Evolutionary conservation across 208 protist genomes (phyloP), one percentile per base, ranked within the genome.

Genomic region (Acanthamoeba lenticulata): DNA sequence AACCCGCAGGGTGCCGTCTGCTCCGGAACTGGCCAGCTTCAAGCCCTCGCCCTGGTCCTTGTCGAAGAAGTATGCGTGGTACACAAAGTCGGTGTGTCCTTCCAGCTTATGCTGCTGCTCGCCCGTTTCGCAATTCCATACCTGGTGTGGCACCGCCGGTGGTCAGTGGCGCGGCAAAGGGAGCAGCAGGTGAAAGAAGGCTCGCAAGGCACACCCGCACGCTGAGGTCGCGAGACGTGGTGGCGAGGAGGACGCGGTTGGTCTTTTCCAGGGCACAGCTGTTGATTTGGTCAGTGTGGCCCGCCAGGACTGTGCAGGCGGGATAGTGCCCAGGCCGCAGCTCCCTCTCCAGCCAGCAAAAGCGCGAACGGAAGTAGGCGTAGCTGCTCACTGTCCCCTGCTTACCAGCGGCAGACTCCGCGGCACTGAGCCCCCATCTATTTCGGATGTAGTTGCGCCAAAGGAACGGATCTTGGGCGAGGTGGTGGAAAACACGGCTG

Each of bases 41-140:
- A 38, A 27, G 11, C 32, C n/a, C 34, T 32, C 65, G 9, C 19
- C 34, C n/a, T 40, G 11, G 19, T 74, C 11, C 47, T 52, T 52
- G 9, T 74, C 65, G 19, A 74, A 74, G 65, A 74, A 74, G 65
- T 19, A 74, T 5, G 65, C 65, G 34, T 74, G 65, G 65, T 74
- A 74, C n/a, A 74, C 65, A 74, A 74, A 74, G 34, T 74, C 65
- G 13, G 65, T 74, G 65, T 74, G 65, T 40, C 65, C 65, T 17
- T 74, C 65, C 65, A 74, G 19, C 11, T 27, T 19, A 13, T 74
- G n/a, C n/a, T 27, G 5, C 65, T 32, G 34, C 65, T 74, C 19
- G 65, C 65, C 65, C 34, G 5, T 19, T 19, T 27, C 65, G 34
- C 5, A 27, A 38, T 74, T 17, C 65, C 65, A 74, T 17, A 74